Base-by-base conservation (phyloP, 2,329 filamentous ascomycete species). In the Stemphylium beticola region DNA sequence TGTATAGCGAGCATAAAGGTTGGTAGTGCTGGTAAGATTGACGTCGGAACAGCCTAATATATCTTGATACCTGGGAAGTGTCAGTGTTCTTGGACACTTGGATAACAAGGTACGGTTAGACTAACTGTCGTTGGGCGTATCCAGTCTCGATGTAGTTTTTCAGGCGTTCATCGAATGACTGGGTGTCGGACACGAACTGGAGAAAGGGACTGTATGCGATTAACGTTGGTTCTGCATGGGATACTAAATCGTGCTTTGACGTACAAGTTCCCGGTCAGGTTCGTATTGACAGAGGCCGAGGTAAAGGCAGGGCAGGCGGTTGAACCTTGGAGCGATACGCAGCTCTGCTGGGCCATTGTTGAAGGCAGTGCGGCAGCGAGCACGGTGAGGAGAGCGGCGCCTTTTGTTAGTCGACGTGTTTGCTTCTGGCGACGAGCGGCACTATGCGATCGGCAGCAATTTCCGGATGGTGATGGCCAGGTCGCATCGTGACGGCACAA, bases 1-100 rank as follows among this genome's bases (percentile, higher is more conserved):
- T 4, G 93, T 96, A 77, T 93, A 99, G 66, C 95, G 89, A 43
- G 95, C 93, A 77, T 99, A 99, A 69, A 93, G 85, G 68, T 89
- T 84, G 64, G 86, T 88, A 4, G 92, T 88, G 73, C 96, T 90
- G 51, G 85, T 86, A 52, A 93, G 83, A 69, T 95, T 86, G 67
- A 97, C 81, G 58, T 85, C 84, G 42, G 84, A 82, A 74, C 95
- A 99, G 51, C 93, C 93, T 61, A 99, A 84, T 42, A 92, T 81
- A 48, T 84, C 81, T 74, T 90, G 83, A 77, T 93, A 99, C 80
- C 93, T 98, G 69, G 48, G 58, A 58, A 50, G 22, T 61, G 71
- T 79, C 54, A 79, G 77, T 46, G 20, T 22, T 47, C 2, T 20
- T 14, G 15, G 24, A 18, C 8, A 31, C 29, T 24, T 32, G 18